A percentile compares a stretch with the other conserved stretches of the same genome.
phyloP scores from a whole-genome alignment of 768 basidiomycete genomes.

The Jaapia argillacea region DNA sequence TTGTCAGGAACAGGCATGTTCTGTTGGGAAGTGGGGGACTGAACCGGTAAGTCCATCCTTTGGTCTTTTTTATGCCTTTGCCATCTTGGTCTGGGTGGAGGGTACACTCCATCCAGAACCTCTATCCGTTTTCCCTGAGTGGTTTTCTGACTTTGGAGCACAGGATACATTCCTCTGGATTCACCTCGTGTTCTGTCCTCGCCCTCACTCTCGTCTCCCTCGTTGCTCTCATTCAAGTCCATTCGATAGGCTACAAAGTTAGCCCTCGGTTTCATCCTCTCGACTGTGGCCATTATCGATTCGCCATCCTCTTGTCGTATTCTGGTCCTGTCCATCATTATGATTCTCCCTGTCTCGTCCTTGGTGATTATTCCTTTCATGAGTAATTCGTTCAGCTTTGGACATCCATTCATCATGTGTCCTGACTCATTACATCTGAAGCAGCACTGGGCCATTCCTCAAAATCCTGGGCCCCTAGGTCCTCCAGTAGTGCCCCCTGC shows the following conservation, averaged over 20 bases:
- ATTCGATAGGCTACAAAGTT: not conserved
- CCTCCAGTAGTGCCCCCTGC: no score
- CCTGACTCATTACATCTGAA: not conserved
- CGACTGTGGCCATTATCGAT: not conserved
- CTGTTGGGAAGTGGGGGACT: no score
- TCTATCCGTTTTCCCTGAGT: no score
- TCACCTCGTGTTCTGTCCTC: not conserved
- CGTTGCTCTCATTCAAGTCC: not conserved
- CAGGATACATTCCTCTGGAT: no score
- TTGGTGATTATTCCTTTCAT: not conserved
- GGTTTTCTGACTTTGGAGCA: no score
- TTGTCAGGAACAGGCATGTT: no score
- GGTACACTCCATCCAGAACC: no score
- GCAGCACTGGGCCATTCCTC: not conserved
- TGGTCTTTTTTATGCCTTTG: no score
- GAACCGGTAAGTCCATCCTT: no score
- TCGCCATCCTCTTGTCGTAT: not conserved
- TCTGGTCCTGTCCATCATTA: not conserved
- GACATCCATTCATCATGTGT: not conserved
- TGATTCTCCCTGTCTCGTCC: not conserved
- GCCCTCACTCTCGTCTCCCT: not conserved
- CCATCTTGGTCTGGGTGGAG: no score
- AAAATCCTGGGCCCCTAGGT: no score
- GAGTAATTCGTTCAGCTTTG: not conserved
- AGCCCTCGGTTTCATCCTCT: not conserved